phyloP scores from a whole-genome alignment of 106 monocot genomes.

The Platanthera guangdongensis region DNA sequence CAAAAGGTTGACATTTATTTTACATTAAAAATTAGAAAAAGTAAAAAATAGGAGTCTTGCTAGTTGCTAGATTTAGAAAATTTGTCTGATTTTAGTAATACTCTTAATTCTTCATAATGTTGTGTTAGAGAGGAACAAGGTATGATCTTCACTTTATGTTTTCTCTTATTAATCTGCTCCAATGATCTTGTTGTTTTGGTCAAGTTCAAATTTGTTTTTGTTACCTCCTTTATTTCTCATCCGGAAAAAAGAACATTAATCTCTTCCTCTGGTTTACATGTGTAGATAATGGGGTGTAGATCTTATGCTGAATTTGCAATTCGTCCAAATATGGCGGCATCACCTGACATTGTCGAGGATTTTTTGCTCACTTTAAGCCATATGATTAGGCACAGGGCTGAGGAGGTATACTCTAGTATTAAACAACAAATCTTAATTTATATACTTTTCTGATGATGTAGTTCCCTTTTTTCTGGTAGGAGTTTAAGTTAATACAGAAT shows the following conservation, averaged over 20 bases:
- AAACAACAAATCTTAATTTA: background rate
- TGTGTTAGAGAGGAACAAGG: too few species aligned
- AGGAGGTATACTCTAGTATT: slow-evolving; percentile 46
- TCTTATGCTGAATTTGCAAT: slow-evolving; percentile 86
- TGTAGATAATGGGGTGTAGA: slow-evolving; percentile 83
- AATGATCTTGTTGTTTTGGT: background rate
- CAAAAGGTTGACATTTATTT: too few species aligned
- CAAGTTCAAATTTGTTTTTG: background rate
- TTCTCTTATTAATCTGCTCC: background rate
- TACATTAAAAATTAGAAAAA: too few species aligned
- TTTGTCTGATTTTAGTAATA: too few species aligned
- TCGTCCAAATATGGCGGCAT: slow-evolving; percentile 72
- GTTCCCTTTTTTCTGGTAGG: slow-evolving; percentile 24
- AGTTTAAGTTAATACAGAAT: slow-evolving; percentile 47
- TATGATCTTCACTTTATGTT: background rate
- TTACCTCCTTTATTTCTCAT: background rate
- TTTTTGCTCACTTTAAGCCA: slow-evolving; percentile 60
- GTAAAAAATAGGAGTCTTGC: too few species aligned
- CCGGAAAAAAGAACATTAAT: background rate
- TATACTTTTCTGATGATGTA: background rate
- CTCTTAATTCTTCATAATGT: too few species aligned
- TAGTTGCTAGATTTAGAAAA: too few species aligned
- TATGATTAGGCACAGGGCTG: slow-evolving; percentile 51
- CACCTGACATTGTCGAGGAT: slow-evolving; percentile 53
- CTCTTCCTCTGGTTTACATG: background rate